Evolutionary conservation across 1,139 yeast genomes (phyloP).

Genomic region (Suhomyces maxii): DNA sequence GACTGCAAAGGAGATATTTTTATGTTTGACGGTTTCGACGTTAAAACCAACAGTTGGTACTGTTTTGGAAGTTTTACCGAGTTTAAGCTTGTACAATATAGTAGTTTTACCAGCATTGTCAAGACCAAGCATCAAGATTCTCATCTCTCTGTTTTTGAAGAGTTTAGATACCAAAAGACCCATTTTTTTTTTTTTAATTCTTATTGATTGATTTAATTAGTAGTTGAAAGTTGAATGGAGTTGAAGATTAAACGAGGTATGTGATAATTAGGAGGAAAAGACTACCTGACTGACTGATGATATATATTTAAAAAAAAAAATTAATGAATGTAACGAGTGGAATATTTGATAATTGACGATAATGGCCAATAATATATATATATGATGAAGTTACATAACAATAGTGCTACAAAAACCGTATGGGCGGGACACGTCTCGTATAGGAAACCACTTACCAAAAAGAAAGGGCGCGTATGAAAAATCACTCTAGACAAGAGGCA

Average conservation of each 20-base stretch:
- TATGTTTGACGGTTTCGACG: constrained; percentile 88
- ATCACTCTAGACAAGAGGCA: background rate
- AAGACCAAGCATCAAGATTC: constrained; percentile 87
- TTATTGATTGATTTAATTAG: no score
- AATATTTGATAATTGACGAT: background rate
- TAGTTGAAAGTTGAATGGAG: no score
- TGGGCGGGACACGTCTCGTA: background rate
- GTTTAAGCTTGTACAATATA: constrained; percentile 67
- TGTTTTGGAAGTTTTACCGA: constrained; percentile 75
- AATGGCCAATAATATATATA: background rate
- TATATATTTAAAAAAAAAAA: no score
- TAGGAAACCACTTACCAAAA: background rate
- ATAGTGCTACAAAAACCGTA: background rate
- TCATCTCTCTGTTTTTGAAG: constrained; percentile 48
- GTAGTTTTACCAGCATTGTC: constrained; percentile 94
- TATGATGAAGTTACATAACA: background rate
- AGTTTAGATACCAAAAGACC: constrained; percentile 32
- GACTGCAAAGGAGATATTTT: constrained; percentile 85
- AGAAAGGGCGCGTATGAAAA: background rate
- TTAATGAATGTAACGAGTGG: background rate
- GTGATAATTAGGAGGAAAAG: no score
- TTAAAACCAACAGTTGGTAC: constrained; percentile 95
- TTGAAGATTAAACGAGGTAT: no score
- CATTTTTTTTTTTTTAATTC: constrained; percentile 2
- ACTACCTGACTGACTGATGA: no score